Percentiles rank a stretch among this genome's conserved stretches.
phyloP scores from a whole-genome alignment of 768 basidiomycete species.

The Mycena leptocephala region DNA sequence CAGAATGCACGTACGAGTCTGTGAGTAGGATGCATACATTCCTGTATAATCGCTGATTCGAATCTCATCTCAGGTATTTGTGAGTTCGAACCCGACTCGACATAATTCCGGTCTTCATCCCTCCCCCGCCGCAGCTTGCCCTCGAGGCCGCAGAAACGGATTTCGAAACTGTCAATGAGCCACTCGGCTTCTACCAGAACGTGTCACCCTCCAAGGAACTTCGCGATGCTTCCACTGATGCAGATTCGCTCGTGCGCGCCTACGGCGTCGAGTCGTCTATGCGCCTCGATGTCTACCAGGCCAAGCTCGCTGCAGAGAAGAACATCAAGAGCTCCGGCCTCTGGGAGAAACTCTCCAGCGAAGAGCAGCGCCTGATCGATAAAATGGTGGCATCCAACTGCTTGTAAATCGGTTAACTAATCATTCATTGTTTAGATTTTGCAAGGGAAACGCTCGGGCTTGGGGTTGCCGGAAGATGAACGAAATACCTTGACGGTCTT shows the following conservation, averaged over 20 bases:
- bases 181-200: slow-evolving; percentile 86
- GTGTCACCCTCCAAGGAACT: slow-evolving; percentile 82
- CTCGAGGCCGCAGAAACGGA: slow-evolving; percentile 76
- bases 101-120: not conserved
- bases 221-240: slow-evolving; percentile 86
- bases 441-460: slow-evolving; percentile 86
- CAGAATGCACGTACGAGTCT: slow-evolving; percentile 77
- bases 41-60: not conserved
- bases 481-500: slow-evolving; percentile 69
- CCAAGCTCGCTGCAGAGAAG: slow-evolving; percentile 79
- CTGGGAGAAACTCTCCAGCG: slow-evolving; percentile 74
- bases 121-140: slow-evolving; percentile 58
- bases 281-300: slow-evolving; percentile 86
- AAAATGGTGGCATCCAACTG: slow-evolving; percentile 67
- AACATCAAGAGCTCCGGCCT: slow-evolving; percentile 76
- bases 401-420: not conserved
- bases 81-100: slow-evolving; percentile 57
- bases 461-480: slow-evolving; percentile 79
- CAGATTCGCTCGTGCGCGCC: slow-evolving; percentile 80
- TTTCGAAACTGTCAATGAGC: slow-evolving; percentile 68
- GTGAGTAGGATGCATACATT: slow-evolving; percentile 57
- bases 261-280: slow-evolving; percentile 85
- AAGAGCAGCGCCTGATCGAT: slow-evolving; percentile 86
- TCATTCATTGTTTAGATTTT: slow-evolving; percentile 59
- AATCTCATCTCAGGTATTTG: slow-evolving; percentile 72